These are phyloP conservation scores for Lagenaria siceraria DNA, from an alignment of 306 rosid species.

Conservation along the genomic window DNA sequence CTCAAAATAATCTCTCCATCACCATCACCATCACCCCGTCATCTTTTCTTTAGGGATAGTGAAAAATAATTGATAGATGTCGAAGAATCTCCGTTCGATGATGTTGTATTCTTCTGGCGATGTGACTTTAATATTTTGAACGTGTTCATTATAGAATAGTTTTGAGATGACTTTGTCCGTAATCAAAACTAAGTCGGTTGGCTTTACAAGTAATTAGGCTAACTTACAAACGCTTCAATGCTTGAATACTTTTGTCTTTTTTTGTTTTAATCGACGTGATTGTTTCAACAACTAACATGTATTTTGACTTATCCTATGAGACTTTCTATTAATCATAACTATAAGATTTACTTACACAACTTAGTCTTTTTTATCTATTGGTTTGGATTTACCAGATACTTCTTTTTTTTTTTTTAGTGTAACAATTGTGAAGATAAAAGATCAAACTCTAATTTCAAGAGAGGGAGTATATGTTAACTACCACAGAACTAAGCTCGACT, in stretches of 20 bases:
- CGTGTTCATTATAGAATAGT: background rate
- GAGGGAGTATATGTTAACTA: no score
- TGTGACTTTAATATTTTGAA: background rate
- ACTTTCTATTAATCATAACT: background rate
- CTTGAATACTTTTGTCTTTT: background rate
- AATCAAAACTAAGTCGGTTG: background rate
- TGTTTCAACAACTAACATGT: background rate
- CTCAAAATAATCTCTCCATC: background rate
- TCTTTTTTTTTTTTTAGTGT: no score
- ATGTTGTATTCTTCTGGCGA: background rate
- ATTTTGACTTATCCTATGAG: background rate
- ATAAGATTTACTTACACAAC: background rate
- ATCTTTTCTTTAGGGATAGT: background rate
- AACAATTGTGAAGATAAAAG: no score
- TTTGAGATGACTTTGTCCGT: background rate
- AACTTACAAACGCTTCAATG: background rate
- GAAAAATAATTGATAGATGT: background rate
- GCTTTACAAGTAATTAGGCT: background rate
- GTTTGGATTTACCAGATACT: background rate
- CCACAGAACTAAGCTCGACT: no score
- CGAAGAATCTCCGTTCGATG: background rate
- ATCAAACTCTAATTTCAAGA: no score
- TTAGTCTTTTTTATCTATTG: background rate
- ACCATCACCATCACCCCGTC: background rate
- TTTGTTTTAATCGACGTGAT: background rate